Evolutionary conservation across 164 flowering plant genomes (phyloP).

Genomic region (Tetracentron sinense): DNA sequence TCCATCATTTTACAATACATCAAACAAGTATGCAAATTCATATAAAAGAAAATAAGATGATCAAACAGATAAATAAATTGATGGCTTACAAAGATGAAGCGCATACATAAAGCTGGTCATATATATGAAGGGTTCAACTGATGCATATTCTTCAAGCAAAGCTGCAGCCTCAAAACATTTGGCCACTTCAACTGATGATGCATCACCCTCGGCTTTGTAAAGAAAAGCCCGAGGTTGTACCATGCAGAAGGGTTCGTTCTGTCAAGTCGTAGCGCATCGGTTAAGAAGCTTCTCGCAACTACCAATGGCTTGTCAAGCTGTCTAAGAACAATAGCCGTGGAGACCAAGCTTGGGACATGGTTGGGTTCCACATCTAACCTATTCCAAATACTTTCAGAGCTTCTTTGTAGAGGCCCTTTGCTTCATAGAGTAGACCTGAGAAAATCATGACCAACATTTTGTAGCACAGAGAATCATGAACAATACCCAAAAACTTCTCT

Average conservation of each 20-base stretch:
- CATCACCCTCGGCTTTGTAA: conserved; percentile 45
- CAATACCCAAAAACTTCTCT: no score
- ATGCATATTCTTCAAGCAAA: conserved; percentile 72
- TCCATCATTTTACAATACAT: no score
- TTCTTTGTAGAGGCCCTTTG: conserved; percentile 55
- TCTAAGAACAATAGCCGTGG: conserved; percentile 52
- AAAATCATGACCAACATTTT: no score
- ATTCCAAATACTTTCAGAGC: conserved; percentile 54
- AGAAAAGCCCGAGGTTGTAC: conserved; percentile 83
- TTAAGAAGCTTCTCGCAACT: conserved; percentile 55
- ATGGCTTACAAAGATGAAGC: not conserved
- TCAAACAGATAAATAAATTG: not conserved
- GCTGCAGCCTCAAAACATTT: conserved; percentile 91
- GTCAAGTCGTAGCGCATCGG: conserved; percentile 71
- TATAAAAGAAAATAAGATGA: no score
- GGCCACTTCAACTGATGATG: conserved; percentile 49
- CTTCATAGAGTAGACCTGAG: conserved; percentile 66
- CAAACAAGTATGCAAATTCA: not conserved
- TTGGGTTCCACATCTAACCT: conserved; percentile 66
- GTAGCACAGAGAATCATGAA: no score
- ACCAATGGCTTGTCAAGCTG: conserved; percentile 44
- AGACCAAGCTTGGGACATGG: conserved; percentile 78
- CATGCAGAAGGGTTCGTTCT: conserved; percentile 70
- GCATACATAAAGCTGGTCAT: conserved; percentile 22
- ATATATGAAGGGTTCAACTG: conserved; percentile 87